phyloP scores from a whole-genome alignment of 2,329 filamentous ascomycete species.

The Cordyceps cicadae region DNA sequence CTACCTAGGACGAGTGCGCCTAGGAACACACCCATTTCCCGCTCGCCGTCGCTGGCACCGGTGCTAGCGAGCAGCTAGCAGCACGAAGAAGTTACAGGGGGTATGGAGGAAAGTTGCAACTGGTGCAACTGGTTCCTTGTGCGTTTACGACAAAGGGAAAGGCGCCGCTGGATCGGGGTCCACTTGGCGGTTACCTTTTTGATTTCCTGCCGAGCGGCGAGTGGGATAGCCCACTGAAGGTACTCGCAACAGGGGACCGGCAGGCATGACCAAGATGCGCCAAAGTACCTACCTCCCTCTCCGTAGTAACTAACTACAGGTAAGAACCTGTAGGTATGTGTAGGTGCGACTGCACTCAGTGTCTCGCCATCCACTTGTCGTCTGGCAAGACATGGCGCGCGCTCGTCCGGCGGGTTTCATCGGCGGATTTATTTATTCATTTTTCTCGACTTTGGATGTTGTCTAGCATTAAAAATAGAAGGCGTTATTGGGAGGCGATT shows the following conservation, averaged over 20 bases:
- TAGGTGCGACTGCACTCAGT: too few relatives aligned
- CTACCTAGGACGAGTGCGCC: background rate
- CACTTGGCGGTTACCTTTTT: constrained; percentile 1
- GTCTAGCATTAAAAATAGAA: background rate
- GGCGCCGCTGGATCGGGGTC: background rate
- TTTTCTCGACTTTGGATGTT: too few relatives aligned
- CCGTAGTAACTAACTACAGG: too few relatives aligned
- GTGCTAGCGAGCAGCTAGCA: background rate
- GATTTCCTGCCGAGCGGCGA: background rate
- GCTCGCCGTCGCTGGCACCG: background rate
- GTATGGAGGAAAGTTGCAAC: background rate
- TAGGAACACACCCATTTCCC: constrained; percentile 3
- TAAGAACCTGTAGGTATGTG: too few relatives aligned
- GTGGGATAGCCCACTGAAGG: background rate
- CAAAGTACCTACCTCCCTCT: too few relatives aligned
- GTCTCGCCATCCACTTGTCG: background rate
- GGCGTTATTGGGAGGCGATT: too few relatives aligned
- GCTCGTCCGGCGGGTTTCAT: background rate
- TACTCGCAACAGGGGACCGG: too few relatives aligned
- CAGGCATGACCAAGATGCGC: too few relatives aligned
- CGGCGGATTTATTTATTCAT: background rate
- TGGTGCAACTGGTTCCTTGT: background rate
- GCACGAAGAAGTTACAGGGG: background rate
- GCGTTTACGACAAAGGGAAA: constrained; percentile 3
- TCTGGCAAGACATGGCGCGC: background rate